Conservation (phyloP, 2,329 filamentous ascomycete species). For the Diaporthe ilicicola region DNA sequence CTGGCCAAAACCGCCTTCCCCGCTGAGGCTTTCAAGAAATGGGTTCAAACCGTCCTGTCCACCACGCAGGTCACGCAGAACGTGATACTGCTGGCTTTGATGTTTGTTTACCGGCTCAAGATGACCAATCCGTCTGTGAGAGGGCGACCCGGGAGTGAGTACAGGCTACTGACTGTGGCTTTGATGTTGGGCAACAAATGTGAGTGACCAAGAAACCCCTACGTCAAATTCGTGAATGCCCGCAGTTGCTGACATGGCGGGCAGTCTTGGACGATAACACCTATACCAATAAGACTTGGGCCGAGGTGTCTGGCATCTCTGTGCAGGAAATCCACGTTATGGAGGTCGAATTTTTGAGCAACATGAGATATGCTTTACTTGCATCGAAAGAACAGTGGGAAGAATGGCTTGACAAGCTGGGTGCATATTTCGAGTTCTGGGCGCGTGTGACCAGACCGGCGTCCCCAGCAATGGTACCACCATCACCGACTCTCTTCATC, state of each 20-base stretch:
- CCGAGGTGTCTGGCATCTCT: constrained; percentile 92
- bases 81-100: constrained; percentile 85
- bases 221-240: background rate
- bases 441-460: constrained; percentile 66
- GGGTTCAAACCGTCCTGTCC: constrained; percentile 88
- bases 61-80: constrained; percentile 98
- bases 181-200: constrained; percentile 99
- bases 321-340: constrained; percentile 97
- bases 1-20: constrained; percentile 79
- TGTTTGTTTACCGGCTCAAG: constrained; percentile 95
- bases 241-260: constrained; percentile 19
- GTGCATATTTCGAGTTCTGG: constrained; percentile 85
- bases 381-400: constrained; percentile 88
- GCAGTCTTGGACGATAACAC: constrained; percentile 95
- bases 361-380: constrained; percentile 94
- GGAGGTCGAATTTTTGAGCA: constrained; percentile 99
- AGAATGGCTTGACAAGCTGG: constrained; percentile 84
- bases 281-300: constrained; percentile 99
- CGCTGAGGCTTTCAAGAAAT: constrained; percentile 85
- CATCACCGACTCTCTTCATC: constrained; percentile 48
- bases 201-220: constrained; percentile 49
- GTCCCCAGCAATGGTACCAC: constrained; percentile 55
- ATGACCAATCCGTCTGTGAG: constrained; percentile 88
- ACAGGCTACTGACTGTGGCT: constrained; percentile 89
- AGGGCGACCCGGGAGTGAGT: constrained; percentile 93